Percentiles rank a stretch among this genome's conserved stretches.
Evolutionary conservation across 2,329 filamentous ascomycete genomes (phyloP).

Genomic region (Hortaea sp.): DNA sequence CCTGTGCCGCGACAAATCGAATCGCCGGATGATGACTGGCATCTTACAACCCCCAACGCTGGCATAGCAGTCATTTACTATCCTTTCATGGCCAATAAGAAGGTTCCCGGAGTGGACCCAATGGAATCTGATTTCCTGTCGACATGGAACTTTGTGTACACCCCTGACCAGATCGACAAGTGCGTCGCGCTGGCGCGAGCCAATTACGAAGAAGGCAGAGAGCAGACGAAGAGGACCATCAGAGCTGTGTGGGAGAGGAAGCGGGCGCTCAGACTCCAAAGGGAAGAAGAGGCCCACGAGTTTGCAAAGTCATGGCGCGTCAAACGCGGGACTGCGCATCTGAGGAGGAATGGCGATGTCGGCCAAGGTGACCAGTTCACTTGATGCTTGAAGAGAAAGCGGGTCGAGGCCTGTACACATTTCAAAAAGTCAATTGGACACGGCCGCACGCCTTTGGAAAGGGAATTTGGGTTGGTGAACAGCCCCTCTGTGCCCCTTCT

Average conservation of each 20-base stretch:
- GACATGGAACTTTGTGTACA: constrained; percentile 98
- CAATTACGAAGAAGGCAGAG: constrained; percentile 76
- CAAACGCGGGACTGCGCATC: constrained; percentile 10
- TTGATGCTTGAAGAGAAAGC: not conserved
- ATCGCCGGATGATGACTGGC: constrained; percentile 48
- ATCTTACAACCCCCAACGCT: constrained; percentile 64
- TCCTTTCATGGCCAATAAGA: constrained; percentile 74
- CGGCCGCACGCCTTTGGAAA: no score
- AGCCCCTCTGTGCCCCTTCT: no score
- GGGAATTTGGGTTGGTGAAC: no score
- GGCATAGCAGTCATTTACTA: constrained; percentile 87
- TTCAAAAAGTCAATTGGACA: no score
- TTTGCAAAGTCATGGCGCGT: constrained; percentile 27
- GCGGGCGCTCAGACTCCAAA: constrained; percentile 54
- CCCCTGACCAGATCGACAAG: constrained; percentile 75
- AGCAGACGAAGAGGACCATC: constrained; percentile 67
- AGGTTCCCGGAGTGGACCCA: constrained; percentile 73
- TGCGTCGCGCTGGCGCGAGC: constrained; percentile 73
- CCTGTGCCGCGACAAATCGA: constrained; percentile 5
- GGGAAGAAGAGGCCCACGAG: constrained; percentile 33
- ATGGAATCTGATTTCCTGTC: constrained; percentile 74
- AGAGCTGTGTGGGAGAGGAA: constrained; percentile 89
- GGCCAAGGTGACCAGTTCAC: constrained; percentile 17
- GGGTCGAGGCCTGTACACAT: no score
- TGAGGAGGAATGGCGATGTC: constrained; percentile 12